Evolutionary conservation across 257 asterid genomes (phyloP).

Genomic region (Datura wrightii): DNA sequence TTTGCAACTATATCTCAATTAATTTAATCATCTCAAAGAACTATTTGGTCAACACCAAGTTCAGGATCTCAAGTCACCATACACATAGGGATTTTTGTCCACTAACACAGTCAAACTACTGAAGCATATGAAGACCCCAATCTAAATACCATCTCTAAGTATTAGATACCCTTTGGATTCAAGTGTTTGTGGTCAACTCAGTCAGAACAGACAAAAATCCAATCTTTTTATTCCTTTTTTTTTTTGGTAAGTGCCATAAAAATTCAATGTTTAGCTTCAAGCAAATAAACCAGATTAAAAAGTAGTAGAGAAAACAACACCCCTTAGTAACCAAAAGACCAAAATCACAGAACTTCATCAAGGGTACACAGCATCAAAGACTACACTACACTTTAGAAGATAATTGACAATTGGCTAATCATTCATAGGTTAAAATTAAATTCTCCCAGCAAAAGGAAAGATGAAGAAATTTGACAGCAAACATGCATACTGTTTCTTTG

Average conservation of each 20-base stretch:
- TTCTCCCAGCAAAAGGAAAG: too few relatives aligned
- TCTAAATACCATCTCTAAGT: background rate
- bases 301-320: background rate
- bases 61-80: background rate
- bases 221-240: background rate
- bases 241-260: background rate
- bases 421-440: background rate
- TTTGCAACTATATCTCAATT: background rate
- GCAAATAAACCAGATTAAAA: background rate
- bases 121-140: background rate
- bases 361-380: background rate
- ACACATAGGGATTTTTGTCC: background rate
- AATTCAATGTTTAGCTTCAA: background rate
- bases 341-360: background rate
- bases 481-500: constrained; percentile 47
- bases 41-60: background rate
- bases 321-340: background rate
- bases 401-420: background rate
- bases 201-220: background rate
- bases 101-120: background rate
- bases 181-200: background rate
- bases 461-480: background rate
- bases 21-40: background rate
- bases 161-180: background rate
- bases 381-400: background rate